These are phyloP conservation scores for Monosporascus sp. DNA, from an alignment of 2,329 filamentous ascomycete species.

Conservation along the genomic window DNA sequence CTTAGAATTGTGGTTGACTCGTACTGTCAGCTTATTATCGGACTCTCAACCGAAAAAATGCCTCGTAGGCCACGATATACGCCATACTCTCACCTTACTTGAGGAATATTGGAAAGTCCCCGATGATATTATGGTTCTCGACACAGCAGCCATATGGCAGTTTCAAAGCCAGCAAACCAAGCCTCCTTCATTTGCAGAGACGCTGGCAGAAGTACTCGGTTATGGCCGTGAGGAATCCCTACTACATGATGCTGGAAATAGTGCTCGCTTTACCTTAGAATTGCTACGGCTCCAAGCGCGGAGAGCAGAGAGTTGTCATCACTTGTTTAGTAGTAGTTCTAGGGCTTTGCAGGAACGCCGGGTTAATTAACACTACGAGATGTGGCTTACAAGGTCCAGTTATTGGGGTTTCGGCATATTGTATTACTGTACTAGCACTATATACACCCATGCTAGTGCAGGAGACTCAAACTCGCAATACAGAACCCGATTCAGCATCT, in stretches of 20 bases:
- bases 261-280: background rate
- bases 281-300: slow-evolving; percentile 1
- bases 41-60: background rate
- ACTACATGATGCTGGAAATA: slow-evolving; percentile 9
- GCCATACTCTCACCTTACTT: background rate
- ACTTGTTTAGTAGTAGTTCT: too few relatives aligned
- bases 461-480: too few relatives aligned
- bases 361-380: too few relatives aligned
- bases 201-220: background rate
- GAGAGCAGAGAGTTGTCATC: too few relatives aligned
- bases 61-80: slow-evolving; percentile 4
- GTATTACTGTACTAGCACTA: too few relatives aligned
- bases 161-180: background rate
- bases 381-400: too few relatives aligned
- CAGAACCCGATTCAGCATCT: too few relatives aligned
- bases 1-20: background rate
- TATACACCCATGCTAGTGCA: too few relatives aligned
- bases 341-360: too few relatives aligned
- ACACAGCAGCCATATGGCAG: slow-evolving; percentile 13
- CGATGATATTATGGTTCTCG: background rate
- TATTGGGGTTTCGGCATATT: too few relatives aligned
- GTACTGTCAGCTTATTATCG: background rate
- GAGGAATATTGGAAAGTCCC: slow-evolving; percentile 5
- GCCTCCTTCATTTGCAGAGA: background rate
- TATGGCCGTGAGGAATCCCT: background rate